Base-by-base conservation (phyloP, 2,329 filamentous ascomycete species). In the Simplicillium sp. region DNA sequence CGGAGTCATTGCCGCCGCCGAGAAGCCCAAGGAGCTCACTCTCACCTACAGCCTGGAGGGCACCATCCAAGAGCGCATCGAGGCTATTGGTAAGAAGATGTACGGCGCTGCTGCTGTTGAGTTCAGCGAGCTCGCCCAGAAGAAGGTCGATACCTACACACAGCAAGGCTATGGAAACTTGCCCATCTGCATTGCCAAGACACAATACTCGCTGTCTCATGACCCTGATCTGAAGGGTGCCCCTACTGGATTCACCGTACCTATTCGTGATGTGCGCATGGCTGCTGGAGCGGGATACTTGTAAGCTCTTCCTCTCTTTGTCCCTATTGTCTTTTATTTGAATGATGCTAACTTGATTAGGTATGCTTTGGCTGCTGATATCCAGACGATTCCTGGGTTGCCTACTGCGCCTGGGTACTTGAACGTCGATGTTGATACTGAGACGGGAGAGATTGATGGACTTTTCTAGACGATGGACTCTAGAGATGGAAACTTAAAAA, bases 151-250 rank as follows among this genome's bases (percentile, higher is more conserved):
- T 58, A 89, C 82, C 7, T 98, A 97, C 66, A 89, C 85, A 28
- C 79, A 80, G 58, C 92, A 97, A 64, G 92, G 92, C 36, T 94
- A 90, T 54, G 84, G 84, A 16, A 87, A 95, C 62, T 70, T 98
- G 49, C 92, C 92, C 29, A 95, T 97, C 57, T 98, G 92, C 62
- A 78, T 97, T 49, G 92, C 92, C 47, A 98, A 98, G 80, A 98
- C 92, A 12, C 92, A 98, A 64, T 98, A 98, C 70, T 94, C 87
- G 29, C 74, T 98, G 37, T 92, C 84, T 44, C 90, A 97, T 63
- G 88, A 98, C 60, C 84, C 90, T 3, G 80, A 85, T 11, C 73
- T 97, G 53, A 98, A 98, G 76, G 92, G 92, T 47, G 92, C 92
- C 8, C 92, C 92, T 17, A 86, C 82, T 4, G 92, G 90, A 44